phyloP scores from a whole-genome alignment of 2,329 filamentous ascomycete species.

The Eurotiales sp. region DNA sequence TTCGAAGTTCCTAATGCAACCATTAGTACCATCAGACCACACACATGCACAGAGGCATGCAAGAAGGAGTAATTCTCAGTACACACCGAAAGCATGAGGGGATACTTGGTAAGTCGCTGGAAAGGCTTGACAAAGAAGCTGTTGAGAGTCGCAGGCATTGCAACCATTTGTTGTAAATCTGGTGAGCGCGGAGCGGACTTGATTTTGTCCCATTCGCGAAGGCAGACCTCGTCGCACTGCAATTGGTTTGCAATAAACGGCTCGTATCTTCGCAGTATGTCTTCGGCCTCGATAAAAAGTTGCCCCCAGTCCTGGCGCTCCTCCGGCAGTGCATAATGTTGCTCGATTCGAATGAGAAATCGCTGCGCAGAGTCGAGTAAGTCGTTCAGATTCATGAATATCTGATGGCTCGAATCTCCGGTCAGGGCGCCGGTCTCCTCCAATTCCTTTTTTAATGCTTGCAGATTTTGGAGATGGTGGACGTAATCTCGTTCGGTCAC shows the following conservation, averaged over 20 bases:
- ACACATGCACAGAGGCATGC: too few relatives aligned
- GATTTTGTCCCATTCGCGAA: conserved; percentile 83
- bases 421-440: conserved; percentile 84
- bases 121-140: conserved; percentile 96
- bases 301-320: conserved; percentile 86
- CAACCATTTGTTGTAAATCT: conserved; percentile 69
- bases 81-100: conserved; percentile 74
- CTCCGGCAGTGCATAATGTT: conserved; percentile 79
- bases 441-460: conserved; percentile 84
- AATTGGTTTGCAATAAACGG: conserved; percentile 97
- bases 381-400: conserved; percentile 93
- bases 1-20: conserved; percentile 67
- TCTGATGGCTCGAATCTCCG: conserved; percentile 86
- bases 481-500: conserved; percentile 97
- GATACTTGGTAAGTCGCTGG: conserved; percentile 92
- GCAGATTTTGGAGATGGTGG: conserved; percentile 89
- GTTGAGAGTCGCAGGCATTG: conserved; percentile 81
- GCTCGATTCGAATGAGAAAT: conserved; percentile 93
- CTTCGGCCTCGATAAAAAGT: conserved; percentile 81
- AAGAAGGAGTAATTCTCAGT: not conserved
- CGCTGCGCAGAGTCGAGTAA: conserved; percentile 93
- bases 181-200: conserved; percentile 63
- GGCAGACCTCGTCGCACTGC: conserved; percentile 80
- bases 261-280: conserved; percentile 87
- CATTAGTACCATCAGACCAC: conserved; percentile 15